phyloP scores from a whole-genome alignment of 345 rosid species.

The Geranium rotundifolium region DNA sequence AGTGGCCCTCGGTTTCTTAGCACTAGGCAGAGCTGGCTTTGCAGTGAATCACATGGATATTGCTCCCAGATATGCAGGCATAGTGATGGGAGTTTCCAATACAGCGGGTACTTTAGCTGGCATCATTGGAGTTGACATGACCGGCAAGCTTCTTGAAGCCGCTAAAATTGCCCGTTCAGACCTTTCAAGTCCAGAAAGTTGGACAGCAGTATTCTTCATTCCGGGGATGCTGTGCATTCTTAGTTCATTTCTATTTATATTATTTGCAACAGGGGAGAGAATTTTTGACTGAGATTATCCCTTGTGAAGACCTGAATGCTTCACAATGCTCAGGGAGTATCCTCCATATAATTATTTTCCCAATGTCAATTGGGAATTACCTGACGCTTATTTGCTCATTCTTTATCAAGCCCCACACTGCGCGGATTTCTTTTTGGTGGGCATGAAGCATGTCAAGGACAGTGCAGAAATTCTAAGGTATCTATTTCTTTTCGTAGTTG shows the following conservation, averaged over 20 bases:
- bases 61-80: slow-evolving; percentile 92
- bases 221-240: slow-evolving; percentile 80
- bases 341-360: too few species aligned
- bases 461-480: too few species aligned
- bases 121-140: slow-evolving; percentile 77
- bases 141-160: slow-evolving; percentile 84
- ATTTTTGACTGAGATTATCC: slow-evolving; percentile 57
- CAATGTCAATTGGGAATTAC: too few species aligned
- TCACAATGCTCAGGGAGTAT: too few species aligned
- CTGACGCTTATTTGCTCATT: too few species aligned
- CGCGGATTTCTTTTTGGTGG: too few species aligned
- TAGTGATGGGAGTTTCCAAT: slow-evolving; percentile 94
- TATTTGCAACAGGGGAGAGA: slow-evolving; percentile 87
- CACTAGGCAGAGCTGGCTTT: slow-evolving; percentile 89
- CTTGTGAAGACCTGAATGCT: too few species aligned
- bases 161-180: slow-evolving; percentile 60
- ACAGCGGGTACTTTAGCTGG: slow-evolving; percentile 98
- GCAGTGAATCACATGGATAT: slow-evolving; percentile 99
- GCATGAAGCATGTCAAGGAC: too few species aligned
- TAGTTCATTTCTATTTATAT: slow-evolving; percentile 62
- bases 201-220: slow-evolving; percentile 73
- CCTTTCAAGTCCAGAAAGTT: slow-evolving; percentile 90
- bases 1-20: slow-evolving; percentile 81
- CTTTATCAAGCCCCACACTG: too few species aligned
- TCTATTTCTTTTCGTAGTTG: too few species aligned